Evolutionary conservation across 2,329 filamentous ascomycete genomes (phyloP), one percentile per base, ranked within the genome.

Genomic region (Beauveria sp.): DNA sequence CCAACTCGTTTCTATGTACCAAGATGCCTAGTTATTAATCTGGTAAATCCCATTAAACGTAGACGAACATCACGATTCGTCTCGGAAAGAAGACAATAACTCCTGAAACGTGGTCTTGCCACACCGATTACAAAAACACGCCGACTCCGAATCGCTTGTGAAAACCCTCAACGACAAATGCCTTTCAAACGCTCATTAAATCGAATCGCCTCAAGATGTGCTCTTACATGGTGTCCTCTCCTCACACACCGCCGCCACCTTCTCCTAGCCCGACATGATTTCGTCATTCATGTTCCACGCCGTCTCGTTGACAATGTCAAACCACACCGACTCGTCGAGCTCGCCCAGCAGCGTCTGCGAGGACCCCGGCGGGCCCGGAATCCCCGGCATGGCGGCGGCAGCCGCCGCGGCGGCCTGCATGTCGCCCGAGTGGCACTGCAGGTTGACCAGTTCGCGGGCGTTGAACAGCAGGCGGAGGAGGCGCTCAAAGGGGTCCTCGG

Each of bases 401-500:
- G 52, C 52, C 0, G 22, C 52, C 0, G 22, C 52, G 0, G 49
- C 49, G 2, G 68, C 61, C 38, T 71, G 67, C 12, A 66, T 56
- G 22, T 65, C 64, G 12, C 42, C 62, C 14, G 71, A 62, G 61
- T 73, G 71, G n/a, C 72, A 63, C 62, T 73, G 72, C 54, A 72
- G 64, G 51, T 66, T 67, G 9, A 73, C 69, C 24, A 73, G 61
- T 26, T 72, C 71, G 42, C 68, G 67, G 14, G 71, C 68, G 34
- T 67, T 69, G 61, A 65, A 68, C 8, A 75, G 66, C 49, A 74
- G 66, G n/a, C 68, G 66, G 22, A 70, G 60, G 30, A 75, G 65
- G 42, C 71, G 66, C 58, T 70, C 71, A 28, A 74, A 66, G 1
- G 1, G 73, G 43, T 75, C 73, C 26, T 72, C 68, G 9, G 61